These are phyloP conservation scores for Tolypocladium nubicola DNA, from an alignment of 2,329 filamentous ascomycete genomes.

Conservation along the genomic window DNA sequence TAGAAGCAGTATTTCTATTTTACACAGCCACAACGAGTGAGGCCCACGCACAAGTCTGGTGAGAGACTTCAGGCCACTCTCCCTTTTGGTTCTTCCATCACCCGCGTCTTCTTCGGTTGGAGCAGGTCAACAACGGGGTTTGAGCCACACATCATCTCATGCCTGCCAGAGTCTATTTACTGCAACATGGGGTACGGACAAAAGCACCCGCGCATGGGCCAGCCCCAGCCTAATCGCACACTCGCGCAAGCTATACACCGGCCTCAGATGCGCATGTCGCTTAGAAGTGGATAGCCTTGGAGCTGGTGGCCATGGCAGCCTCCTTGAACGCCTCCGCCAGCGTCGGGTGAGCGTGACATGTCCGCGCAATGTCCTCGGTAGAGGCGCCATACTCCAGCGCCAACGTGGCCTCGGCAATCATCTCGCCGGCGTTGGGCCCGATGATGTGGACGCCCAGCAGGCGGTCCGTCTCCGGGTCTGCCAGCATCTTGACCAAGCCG, in stretches of 20 bases:
- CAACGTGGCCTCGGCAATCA: conserved; percentile 96
- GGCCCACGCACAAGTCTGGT: not conserved
- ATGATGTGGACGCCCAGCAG: conserved; percentile 95
- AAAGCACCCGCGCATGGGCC: not conserved
- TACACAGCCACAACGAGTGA: not conserved
- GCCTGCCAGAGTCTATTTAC: not conserved
- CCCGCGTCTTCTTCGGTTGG: not conserved
- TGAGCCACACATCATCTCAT: not conserved
- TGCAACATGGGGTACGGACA: not conserved
- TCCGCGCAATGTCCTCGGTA: conserved; percentile 87
- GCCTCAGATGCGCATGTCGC: not conserved
- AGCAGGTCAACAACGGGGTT: not conserved
- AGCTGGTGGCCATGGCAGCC: conserved; percentile 95
- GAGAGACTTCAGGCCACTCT: not conserved
- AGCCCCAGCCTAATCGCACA: not conserved
- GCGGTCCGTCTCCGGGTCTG: conserved; percentile 91
- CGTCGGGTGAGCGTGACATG: conserved; percentile 93
- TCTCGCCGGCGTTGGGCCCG: conserved; percentile 91
- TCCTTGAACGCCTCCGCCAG: conserved; percentile 98
- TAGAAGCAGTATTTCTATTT: not conserved
- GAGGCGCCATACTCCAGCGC: conserved; percentile 95
- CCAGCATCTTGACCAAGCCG: conserved; percentile 92
- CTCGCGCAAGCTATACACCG: too few relatives aligned
- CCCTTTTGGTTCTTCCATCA: not conserved
- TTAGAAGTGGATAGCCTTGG: conserved; percentile 93